Conservation (phyloP, 2,329 filamentous ascomycete species). For the Fusarium proliferatum region DNA sequence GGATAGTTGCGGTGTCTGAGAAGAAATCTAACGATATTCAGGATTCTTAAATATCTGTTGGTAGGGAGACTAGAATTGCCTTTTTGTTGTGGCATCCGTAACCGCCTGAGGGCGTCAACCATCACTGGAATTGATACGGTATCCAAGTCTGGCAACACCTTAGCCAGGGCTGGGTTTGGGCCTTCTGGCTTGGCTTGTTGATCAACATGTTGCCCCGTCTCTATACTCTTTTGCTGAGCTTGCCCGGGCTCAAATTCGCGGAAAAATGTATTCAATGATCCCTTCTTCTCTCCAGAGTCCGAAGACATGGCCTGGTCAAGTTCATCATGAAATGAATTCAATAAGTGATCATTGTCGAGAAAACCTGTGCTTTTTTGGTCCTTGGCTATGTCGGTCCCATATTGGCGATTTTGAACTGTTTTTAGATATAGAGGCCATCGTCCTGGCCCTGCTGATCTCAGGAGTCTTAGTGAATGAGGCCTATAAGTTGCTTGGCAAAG, state of each 20-base stretch:
- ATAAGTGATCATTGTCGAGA: neutral
- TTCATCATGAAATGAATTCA: neutral
- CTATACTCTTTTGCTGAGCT: neutral
- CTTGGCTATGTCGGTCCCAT: constrained; percentile 22
- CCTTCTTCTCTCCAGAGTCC: neutral
- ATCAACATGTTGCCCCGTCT: neutral
- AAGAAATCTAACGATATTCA: constrained; percentile 66
- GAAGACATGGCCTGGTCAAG: neutral
- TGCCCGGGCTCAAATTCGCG: neutral
- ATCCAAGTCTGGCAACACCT: constrained; percentile 7
- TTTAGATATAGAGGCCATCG: constrained; percentile 12
- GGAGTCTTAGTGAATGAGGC: constrained; percentile 49
- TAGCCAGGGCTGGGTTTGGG: constrained; percentile 17
- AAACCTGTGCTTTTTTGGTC: neutral
- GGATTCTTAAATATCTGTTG: constrained; percentile 46
- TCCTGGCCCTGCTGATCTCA: constrained; percentile 30
- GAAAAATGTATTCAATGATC: constrained; percentile 8
- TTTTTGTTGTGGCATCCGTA: constrained; percentile 41
- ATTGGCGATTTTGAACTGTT: constrained; percentile 29
- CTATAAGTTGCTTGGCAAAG: constrained; percentile 68
- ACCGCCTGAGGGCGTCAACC: constrained; percentile 41
- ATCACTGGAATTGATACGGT: constrained; percentile 38
- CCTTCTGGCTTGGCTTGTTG: neutral
- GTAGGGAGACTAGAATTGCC: constrained; percentile 31
- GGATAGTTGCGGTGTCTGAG: constrained; percentile 64